Evolutionary conservation across 2,329 filamentous ascomycete genomes (phyloP).

Genomic region (Cercospora nicotianae): DNA sequence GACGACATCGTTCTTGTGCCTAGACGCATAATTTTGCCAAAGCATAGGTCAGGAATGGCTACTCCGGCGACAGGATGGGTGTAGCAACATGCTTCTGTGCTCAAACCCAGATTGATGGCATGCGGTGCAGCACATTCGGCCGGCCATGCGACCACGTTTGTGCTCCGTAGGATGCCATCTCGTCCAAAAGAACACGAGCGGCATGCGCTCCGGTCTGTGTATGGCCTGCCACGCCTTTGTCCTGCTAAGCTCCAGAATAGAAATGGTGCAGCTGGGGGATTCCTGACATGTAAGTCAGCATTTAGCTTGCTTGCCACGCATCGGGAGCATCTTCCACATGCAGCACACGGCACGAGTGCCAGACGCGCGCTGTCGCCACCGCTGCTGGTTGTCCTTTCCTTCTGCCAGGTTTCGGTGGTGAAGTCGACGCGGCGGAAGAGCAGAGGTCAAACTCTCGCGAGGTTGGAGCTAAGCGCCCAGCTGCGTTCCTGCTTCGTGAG

Average conservation of each 20-base stretch:
- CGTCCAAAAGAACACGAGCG: not conserved
- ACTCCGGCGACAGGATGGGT: not conserved
- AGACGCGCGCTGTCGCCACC: not conserved
- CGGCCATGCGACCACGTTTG: not conserved
- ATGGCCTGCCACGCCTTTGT: not conserved
- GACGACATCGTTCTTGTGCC: not conserved
- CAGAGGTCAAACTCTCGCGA: not conserved
- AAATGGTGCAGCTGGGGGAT: constrained; percentile 1
- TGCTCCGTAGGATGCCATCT: not conserved
- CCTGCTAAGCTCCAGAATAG: not conserved
- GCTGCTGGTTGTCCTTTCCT: not conserved
- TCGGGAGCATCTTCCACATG: not conserved
- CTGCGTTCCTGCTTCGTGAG: not conserved
- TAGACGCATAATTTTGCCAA: not conserved
- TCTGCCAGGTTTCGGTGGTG: not conserved
- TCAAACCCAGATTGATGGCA: not conserved
- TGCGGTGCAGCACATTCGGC: not conserved
- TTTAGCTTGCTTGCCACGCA: not conserved
- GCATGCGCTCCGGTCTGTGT: not conserved
- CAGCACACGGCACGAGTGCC: not conserved
- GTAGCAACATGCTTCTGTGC: not conserved
- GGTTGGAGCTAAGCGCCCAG: constrained; percentile 4
- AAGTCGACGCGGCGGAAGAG: not conserved
- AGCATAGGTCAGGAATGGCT: not conserved
- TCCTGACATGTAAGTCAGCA: not conserved